phyloP scores from a whole-genome alignment of 1,284 basidiomycete species.

The Wallemia hederae region DNA sequence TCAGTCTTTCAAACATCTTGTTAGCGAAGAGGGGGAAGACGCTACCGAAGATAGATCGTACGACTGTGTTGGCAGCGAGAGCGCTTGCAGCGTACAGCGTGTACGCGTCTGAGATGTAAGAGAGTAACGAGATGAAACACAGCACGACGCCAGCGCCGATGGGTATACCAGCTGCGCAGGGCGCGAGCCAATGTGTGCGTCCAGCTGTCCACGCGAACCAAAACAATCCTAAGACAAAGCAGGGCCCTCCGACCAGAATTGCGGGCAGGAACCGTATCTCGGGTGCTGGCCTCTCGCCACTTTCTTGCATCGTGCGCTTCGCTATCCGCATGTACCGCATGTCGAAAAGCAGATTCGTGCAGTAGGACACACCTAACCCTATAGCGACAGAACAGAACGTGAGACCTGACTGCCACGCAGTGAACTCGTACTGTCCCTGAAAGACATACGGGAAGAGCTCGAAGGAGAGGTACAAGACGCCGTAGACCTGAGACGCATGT shows the following conservation, averaged over 20 bases:
- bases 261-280: neutral
- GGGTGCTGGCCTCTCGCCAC: neutral
- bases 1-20: conserved; percentile 27
- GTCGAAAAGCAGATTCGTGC: neutral
- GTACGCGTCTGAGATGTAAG: conserved; percentile 37
- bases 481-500: neutral
- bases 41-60: conserved; percentile 32
- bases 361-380: neutral
- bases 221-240: neutral
- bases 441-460: conserved; percentile 17
- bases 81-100: conserved; percentile 33
- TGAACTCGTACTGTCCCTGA: conserved; percentile 15
- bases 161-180: neutral
- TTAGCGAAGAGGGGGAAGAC: conserved; percentile 32
- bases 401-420: conserved; percentile 14
- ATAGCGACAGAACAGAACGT: conserved; percentile 11
- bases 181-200: neutral
- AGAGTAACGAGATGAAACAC: conserved; percentile 18
- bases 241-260: neutral
- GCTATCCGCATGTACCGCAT: neutral
- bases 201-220: neutral
- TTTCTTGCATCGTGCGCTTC: neutral
- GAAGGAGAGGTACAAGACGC: conserved; percentile 15
- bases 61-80: conserved; percentile 36
- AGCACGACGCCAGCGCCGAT: conserved; percentile 1